Percentiles rank a stretch among this genome's conserved stretches.
Evolutionary conservation across 257 asterid species (phyloP).

Genomic region (Fraxinus americana): DNA sequence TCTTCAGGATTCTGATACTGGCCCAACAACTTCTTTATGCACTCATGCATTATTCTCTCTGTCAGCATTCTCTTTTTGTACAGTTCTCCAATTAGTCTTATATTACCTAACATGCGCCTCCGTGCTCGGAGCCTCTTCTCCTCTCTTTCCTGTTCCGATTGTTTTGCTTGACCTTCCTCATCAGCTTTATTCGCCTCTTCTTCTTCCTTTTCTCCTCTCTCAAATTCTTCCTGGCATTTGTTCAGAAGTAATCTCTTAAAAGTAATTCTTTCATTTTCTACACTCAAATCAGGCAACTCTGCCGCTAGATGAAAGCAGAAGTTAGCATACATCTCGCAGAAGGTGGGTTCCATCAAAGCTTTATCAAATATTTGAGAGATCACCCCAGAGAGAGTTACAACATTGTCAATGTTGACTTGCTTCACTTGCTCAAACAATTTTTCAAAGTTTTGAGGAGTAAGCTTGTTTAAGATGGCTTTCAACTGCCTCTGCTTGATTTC

Average conservation of each 20-base stretch:
- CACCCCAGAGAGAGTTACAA: conserved; percentile 66
- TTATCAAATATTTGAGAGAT: conserved; percentile 94
- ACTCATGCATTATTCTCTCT: conserved; percentile 78
- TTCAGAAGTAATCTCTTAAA: conserved; percentile 88
- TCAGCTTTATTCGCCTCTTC: conserved; percentile 87
- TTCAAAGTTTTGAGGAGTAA: conserved; percentile 96
- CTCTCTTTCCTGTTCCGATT: conserved; percentile 57
- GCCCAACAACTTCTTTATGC: conserved; percentile 82
- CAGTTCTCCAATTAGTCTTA: conserved; percentile 54
- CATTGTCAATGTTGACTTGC: conserved; percentile 79
- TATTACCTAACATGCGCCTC: conserved; percentile 52
- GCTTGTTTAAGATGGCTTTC: conserved; percentile 87
- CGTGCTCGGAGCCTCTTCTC: conserved; percentile 64
- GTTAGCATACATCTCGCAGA: conserved; percentile 97
- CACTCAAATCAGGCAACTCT: conserved; percentile 74
- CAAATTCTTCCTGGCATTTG: conserved; percentile 96
- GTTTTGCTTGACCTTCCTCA: conserved; percentile 75
- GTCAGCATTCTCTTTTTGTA: conserved; percentile 60
- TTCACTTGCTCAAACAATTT: conserved; percentile 85
- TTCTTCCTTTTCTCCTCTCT: conserved; percentile 88
- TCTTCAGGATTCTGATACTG: conserved; percentile 79
- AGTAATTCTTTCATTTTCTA: conserved; percentile 67
- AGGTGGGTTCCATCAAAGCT: conserved; percentile 94
- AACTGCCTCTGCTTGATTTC: conserved; percentile 86
- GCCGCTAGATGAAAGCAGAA: conserved; percentile 80